phyloP scores from a whole-genome alignment of 2,329 filamentous ascomycete species.

The Alternaria postmessia region DNA sequence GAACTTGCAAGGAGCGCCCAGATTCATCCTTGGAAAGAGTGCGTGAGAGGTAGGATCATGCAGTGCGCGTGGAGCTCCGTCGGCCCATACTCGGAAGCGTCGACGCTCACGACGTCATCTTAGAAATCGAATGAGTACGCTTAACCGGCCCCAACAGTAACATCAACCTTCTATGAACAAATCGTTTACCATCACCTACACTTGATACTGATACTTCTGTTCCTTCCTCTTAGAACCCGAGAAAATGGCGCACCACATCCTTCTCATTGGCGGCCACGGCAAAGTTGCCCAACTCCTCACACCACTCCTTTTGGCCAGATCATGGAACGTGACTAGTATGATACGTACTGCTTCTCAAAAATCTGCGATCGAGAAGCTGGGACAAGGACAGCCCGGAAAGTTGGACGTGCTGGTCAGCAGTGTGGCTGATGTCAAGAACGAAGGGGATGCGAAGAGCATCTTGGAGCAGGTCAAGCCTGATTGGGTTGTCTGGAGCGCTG shows the following conservation, averaged over 20 bases:
- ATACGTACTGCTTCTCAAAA: constrained; percentile 77
- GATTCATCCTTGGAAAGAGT: not conserved
- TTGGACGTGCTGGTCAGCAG: constrained; percentile 74
- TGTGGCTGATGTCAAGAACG: constrained; percentile 73
- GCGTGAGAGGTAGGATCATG: not conserved
- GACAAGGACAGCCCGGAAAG: constrained; percentile 66
- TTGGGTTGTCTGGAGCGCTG: constrained; percentile 74
- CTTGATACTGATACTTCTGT: not conserved
- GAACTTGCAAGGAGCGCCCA: not conserved
- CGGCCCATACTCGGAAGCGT: constrained; percentile 14
- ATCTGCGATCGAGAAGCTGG: constrained; percentile 68
- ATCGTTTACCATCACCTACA: not conserved
- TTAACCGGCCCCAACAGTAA: not conserved
- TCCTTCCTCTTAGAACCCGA: not conserved
- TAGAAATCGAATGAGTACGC: constrained; percentile 11
- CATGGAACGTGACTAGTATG: constrained; percentile 80
- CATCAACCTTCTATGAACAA: not conserved
- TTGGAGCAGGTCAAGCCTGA: constrained; percentile 69
- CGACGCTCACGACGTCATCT: constrained; percentile 21
- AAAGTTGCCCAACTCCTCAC: constrained; percentile 79
- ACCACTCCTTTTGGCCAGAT: constrained; percentile 75
- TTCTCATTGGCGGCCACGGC: constrained; percentile 83
- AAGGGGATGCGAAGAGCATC: constrained; percentile 68
- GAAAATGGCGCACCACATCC: constrained; percentile 57
- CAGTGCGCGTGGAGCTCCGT: not conserved